Evolutionary conservation across 2,329 filamentous ascomycete species (phyloP).

Genomic region (Fusarium keratoplasticum): DNA sequence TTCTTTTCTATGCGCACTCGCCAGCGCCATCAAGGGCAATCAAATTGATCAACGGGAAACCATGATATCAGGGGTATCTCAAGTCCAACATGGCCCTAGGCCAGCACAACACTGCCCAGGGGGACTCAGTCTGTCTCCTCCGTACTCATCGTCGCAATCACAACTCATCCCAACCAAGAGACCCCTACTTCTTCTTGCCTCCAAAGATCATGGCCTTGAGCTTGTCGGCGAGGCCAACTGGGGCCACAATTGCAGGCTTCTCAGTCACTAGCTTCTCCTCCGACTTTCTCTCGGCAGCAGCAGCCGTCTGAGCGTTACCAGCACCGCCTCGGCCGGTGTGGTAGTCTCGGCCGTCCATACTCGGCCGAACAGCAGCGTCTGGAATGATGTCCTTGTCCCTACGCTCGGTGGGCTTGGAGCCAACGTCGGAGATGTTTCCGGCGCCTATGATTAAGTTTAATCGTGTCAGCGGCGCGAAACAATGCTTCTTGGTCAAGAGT

Average conservation of each 20-base stretch:
- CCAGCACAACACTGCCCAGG: neutral
- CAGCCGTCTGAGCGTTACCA: slow-evolving; percentile 63
- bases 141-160: slow-evolving; percentile 4
- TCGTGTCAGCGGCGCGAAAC: slow-evolving; percentile 11
- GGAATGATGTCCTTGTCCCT: slow-evolving; percentile 66
- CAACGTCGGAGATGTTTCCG: slow-evolving; percentile 68
- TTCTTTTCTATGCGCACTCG: slow-evolving; percentile 9
- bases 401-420: slow-evolving; percentile 53
- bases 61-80: slow-evolving; percentile 43
- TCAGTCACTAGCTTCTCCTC: slow-evolving; percentile 45
- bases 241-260: slow-evolving; percentile 44
- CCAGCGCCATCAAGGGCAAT: slow-evolving; percentile 14
- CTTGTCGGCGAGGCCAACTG: slow-evolving; percentile 65
- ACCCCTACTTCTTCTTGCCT: slow-evolving; percentile 58
- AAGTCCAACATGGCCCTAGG: slow-evolving; percentile 31
- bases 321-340: slow-evolving; percentile 71
- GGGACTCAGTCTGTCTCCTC: slow-evolving; percentile 5
- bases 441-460: slow-evolving; percentile 54
- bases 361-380: slow-evolving; percentile 62
- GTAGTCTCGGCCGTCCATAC: slow-evolving; percentile 61
- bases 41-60: slow-evolving; percentile 23
- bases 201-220: slow-evolving; percentile 67
- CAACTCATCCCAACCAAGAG: neutral
- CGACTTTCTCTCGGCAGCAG: slow-evolving; percentile 47
- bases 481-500: neutral